Percentiles rank a stretch among this genome's conserved stretches.
These are phyloP conservation scores for Glutinoglossum americanum DNA, from an alignment of 495 filamentous ascomycete species.

Conservation along the genomic window DNA sequence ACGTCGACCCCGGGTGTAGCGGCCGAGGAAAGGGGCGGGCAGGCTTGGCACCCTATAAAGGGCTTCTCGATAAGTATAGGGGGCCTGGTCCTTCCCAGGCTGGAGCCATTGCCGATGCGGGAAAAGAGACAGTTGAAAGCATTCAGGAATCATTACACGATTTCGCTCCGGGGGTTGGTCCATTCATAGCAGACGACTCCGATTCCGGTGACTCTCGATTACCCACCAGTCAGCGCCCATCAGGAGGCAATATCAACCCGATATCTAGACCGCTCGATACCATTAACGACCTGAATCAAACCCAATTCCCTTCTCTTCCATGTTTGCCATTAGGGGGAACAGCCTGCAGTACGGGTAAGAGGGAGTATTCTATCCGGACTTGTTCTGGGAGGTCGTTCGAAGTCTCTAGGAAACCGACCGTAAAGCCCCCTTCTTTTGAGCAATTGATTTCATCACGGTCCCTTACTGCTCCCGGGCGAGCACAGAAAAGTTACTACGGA, in stretches of 20 bases:
- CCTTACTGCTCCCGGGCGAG: constrained; percentile 40
- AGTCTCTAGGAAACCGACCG: constrained; percentile 28
- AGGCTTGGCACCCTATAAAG: not conserved
- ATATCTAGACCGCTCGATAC: not conserved
- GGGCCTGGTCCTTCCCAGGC: not conserved
- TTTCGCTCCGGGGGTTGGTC: constrained; percentile 12
- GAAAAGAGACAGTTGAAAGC: not conserved
- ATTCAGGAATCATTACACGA: constrained; percentile 3
- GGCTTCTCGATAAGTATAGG: not conserved
- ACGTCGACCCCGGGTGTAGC: not conserved
- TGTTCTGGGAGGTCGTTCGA: constrained; percentile 42
- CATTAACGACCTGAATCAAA: not conserved
- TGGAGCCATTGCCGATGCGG: not conserved
- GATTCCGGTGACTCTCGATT: constrained; percentile 20
- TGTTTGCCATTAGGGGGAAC: constrained; percentile 4
- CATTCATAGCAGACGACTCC: constrained; percentile 26
- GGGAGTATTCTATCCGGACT: constrained; percentile 27
- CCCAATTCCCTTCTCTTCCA: not conserved
- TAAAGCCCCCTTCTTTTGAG: constrained; percentile 35
- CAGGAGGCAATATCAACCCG: constrained; percentile 8
- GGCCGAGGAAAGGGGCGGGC: not conserved
- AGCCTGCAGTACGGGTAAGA: not conserved
- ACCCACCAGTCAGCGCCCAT: constrained; percentile 17
- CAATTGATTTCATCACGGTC: constrained; percentile 48
- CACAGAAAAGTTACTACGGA: constrained; percentile 73